Base-by-base conservation (phyloP, 306 rosid species). In the Geum urbanum region DNA sequence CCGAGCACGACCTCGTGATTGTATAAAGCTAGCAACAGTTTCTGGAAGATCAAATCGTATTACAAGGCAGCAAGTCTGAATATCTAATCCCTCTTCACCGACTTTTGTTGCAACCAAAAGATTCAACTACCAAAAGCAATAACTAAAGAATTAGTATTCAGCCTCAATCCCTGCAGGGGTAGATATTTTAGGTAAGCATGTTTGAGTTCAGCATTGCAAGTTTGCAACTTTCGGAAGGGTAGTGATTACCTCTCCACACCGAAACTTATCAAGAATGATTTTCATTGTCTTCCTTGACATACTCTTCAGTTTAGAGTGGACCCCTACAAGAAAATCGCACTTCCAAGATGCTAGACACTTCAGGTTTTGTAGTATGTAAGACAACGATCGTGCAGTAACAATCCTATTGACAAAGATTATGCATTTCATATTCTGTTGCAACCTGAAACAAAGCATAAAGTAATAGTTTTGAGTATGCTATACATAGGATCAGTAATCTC, bases 41-140 rank as follows among this genome's bases (percentile, higher is more conserved):
- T 90, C 98, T 32, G 98, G 98, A 69, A 94, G 91, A 88, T 94
- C 97, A 82, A 90, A 94, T 49, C 98, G 85, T 71, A 94, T 87
- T 55, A 94, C 98, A 57, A 90, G 92, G 82, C 96, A 85, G 73
- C 98, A 94, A 32, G 98, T 94, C 83, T 94, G 98, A 78, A 94
- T 94, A 82, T 94, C 98, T 57, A 94, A 96, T 69, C 98, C 98
- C 83, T 94, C 98, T 80, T 94, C 98, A 76, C 98, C 98, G 47
- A 94, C 98, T 83, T 88, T 94, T 53, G 98, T 94, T 14, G 98
- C 98, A 75, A 94, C 83, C 87, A 94, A 82, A 40, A 94, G 81
- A 85, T 94, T 94, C 78, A 90, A 74, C 98, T 94, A 90, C 79
- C 51, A 74, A 76, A 67, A 37, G 71, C 70, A 81, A 59, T 50